phyloP scores from a whole-genome alignment of 192 early-diverging fungal species.

The Fimicolochytrium jonesii region DNA sequence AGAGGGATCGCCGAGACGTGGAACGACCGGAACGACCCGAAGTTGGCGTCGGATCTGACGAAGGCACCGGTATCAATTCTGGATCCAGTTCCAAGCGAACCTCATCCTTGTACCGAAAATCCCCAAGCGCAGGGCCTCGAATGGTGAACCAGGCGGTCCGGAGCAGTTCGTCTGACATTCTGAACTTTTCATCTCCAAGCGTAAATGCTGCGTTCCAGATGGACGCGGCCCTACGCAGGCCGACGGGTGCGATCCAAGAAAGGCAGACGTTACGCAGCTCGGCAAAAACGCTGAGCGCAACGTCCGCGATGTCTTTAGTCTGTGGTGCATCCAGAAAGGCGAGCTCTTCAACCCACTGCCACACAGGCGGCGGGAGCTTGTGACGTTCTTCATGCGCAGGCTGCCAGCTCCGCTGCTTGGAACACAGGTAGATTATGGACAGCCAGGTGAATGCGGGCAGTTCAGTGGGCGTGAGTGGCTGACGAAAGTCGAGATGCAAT shows the following conservation, averaged over 20 bases:
- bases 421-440: not conserved
- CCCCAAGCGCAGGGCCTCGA: too few species aligned
- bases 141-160: too few species aligned
- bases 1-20: too few species aligned
- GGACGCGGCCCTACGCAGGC: not conserved
- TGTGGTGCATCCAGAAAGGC: not conserved
- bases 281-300: not conserved
- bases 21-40: too few species aligned
- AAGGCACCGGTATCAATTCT: too few species aligned
- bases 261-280: not conserved
- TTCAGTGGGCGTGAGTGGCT: not conserved
- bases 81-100: too few species aligned
- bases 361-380: not conserved
- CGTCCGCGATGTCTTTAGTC: not conserved
- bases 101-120: too few species aligned
- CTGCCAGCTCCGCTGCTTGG: not conserved
- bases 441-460: not conserved
- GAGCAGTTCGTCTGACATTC: too few species aligned
- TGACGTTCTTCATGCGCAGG: not conserved
- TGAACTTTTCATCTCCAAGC: too few species aligned
- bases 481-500: not conserved
- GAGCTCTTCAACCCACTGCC: not conserved
- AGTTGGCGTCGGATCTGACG: too few species aligned
- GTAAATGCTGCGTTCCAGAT: too few species aligned
- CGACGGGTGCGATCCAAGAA: not conserved